Evolutionary conservation across 2,329 filamentous ascomycete species (phyloP).

Genomic region (Hypoxylon sp.): DNA sequence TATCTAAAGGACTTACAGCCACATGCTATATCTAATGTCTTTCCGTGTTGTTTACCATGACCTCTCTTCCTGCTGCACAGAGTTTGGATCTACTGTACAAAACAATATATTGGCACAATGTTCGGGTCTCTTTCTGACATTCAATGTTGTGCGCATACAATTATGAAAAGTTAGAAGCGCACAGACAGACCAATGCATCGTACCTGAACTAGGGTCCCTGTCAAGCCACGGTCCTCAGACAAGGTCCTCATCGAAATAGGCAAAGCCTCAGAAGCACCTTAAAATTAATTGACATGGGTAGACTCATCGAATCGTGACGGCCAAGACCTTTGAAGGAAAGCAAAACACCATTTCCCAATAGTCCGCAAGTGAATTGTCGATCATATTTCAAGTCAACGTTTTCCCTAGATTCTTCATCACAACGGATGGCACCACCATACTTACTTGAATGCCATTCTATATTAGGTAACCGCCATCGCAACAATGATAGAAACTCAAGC

Average conservation of each 20-base stretch:
- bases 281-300: constrained; percentile 51
- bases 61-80: neutral
- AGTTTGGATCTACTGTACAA: neutral
- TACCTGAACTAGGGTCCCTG: constrained; percentile 34
- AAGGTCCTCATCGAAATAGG: constrained; percentile 40
- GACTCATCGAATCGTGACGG: constrained; percentile 39
- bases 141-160: neutral
- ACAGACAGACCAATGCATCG: constrained; percentile 17
- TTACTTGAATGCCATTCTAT: constrained; percentile 3
- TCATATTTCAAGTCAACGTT: constrained; percentile 29
- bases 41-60: neutral
- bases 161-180: constrained; percentile 14
- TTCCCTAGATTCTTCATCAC: constrained; percentile 18
- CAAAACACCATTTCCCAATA: constrained; percentile 25
- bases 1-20: constrained; percentile 4
- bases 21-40: neutral
- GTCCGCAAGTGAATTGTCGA: constrained; percentile 20
- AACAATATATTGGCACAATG: constrained; percentile 19
- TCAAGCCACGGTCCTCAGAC: constrained; percentile 36
- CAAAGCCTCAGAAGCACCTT: constrained; percentile 48
- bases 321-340: constrained; percentile 38
- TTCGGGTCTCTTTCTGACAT: neutral
- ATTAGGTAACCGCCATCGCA: constrained; percentile 28
- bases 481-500: constrained; percentile 17
- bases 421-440: constrained; percentile 20